Conservation (phyloP, 78 protist species). For the Isochrysis galbana region DNA sequence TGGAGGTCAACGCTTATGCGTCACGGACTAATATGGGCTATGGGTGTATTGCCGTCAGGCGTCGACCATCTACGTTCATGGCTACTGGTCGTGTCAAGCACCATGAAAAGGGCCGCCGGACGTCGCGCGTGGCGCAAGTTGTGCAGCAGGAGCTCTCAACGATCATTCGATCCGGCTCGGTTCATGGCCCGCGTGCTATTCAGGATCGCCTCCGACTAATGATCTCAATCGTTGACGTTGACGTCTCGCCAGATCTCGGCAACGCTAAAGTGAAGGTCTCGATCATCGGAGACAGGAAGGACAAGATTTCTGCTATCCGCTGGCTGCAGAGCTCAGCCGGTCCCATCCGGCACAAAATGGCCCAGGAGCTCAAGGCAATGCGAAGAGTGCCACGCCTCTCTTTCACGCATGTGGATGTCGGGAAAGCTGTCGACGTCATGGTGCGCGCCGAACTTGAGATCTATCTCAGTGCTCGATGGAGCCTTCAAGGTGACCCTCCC, state of each 20-base stretch:
- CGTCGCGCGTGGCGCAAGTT: not conserved
- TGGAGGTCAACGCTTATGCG: too few species aligned
- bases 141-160: not conserved
- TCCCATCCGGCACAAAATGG: not conserved
- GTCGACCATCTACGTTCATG: too few species aligned
- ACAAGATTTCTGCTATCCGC: not conserved
- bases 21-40: too few species aligned
- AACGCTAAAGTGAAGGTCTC: not conserved
- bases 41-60: too few species aligned
- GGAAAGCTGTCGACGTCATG: not conserved
- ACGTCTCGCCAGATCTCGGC: not conserved
- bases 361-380: not conserved
- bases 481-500: too few species aligned
- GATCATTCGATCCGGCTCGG: not conserved
- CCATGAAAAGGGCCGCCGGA: not conserved
- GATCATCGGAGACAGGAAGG: not conserved
- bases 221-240: slow-evolving; percentile 3
- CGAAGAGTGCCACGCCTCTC: not conserved
- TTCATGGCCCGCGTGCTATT: not conserved
- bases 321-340: not conserved
- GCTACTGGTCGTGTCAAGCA: too few species aligned
- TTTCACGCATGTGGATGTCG: not conserved
- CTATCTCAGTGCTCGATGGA: too few species aligned
- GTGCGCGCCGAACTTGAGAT: too few species aligned
- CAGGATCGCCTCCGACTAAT: not conserved